Evolutionary conservation across 306 rosid genomes (phyloP).

Genomic region (Crataegus laevigata): DNA sequence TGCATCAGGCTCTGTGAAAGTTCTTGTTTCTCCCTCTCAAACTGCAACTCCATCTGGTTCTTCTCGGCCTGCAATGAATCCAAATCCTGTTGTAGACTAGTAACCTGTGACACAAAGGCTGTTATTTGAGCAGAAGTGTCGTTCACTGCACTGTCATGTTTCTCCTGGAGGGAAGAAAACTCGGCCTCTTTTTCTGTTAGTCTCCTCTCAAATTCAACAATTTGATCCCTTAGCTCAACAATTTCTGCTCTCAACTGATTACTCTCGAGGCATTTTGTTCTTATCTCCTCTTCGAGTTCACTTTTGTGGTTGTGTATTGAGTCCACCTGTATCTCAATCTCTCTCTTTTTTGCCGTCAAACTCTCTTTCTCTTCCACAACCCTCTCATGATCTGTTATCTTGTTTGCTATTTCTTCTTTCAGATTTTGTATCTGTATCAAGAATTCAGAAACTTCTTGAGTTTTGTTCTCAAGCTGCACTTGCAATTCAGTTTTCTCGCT

Average conservation of each 20-base stretch:
- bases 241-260: slow-evolving; percentile 37
- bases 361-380: slow-evolving; percentile 43
- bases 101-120: slow-evolving; percentile 40
- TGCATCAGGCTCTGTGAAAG: slow-evolving; percentile 31
- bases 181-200: slow-evolving; percentile 41
- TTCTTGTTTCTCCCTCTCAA: slow-evolving; percentile 41
- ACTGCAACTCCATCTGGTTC: slow-evolving; percentile 43
- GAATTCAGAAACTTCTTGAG: slow-evolving; percentile 37
- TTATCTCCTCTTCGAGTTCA: slow-evolving; percentile 44
- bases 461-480: slow-evolving; percentile 41
- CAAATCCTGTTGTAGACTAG: slow-evolving; percentile 46
- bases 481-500: slow-evolving; percentile 47
- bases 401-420: slow-evolving; percentile 51
- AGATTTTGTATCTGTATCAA: slow-evolving; percentile 47
- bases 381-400: slow-evolving; percentile 39
- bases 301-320: slow-evolving; percentile 29
- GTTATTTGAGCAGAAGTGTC: slow-evolving; percentile 45
- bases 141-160: slow-evolving; percentile 32
- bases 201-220: slow-evolving; percentile 40
- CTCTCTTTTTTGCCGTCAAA: slow-evolving; percentile 29
- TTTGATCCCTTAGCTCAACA: slow-evolving; percentile 28
- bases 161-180: slow-evolving; percentile 42
- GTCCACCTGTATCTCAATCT: slow-evolving; percentile 43
- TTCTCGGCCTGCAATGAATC: slow-evolving; percentile 46
- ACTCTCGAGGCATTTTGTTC: slow-evolving; percentile 24